phyloP scores from a whole-genome alignment of 176 grass and related monocot species.

The Ananas comosus region DNA sequence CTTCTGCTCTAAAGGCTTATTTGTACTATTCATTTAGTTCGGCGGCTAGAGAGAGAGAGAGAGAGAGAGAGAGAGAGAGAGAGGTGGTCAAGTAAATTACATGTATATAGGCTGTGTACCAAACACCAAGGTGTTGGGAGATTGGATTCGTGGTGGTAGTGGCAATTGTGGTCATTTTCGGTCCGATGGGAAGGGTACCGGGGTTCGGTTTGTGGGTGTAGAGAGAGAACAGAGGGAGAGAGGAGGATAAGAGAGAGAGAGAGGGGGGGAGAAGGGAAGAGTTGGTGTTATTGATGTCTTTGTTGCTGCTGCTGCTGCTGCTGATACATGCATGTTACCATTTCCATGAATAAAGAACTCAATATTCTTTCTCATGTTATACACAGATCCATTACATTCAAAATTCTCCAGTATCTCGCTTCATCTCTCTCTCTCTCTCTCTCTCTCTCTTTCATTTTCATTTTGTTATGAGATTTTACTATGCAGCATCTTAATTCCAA shows the following conservation, averaged over 20 bases:
- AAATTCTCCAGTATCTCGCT: neutral
- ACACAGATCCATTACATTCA: neutral
- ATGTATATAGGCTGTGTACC: slow-evolving; percentile 3
- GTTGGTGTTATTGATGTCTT: neutral
- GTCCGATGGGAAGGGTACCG: neutral
- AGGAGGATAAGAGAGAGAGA: neutral
- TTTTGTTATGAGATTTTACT: too few species aligned
- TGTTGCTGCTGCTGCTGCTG: neutral
- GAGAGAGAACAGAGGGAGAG: neutral
- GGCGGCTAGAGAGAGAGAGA: neutral
- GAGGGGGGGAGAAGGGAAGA: neutral
- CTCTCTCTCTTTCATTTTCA: neutral
- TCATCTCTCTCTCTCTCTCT: neutral
- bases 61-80: neutral
- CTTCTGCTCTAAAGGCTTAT: neutral
- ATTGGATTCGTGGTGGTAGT: neutral
- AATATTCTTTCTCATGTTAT: slow-evolving; percentile 7
- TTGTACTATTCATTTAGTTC: neutral
- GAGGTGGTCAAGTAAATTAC: neutral
- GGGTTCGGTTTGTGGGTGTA: neutral
- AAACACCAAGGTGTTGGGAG: neutral
- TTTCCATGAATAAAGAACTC: slow-evolving; percentile 8
- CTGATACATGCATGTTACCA: slow-evolving; percentile 1
- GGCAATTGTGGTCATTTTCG: neutral
- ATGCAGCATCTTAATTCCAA: too few species aligned